phyloP scores from a whole-genome alignment of 768 basidiomycete genomes.

The Termitomyces sp. region DNA sequence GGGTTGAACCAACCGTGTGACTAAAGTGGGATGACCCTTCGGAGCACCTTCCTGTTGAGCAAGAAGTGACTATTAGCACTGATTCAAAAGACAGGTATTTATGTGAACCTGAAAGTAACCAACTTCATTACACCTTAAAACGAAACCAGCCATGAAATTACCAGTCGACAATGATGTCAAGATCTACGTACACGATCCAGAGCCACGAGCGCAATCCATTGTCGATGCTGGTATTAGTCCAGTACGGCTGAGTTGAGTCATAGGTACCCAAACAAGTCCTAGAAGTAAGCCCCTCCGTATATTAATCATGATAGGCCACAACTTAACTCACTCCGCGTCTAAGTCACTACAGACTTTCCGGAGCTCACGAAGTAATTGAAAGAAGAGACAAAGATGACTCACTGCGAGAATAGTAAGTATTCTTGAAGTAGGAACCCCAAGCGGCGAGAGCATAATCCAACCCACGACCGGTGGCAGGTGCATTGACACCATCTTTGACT shows the following conservation, averaged over 20 bases:
- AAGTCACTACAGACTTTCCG: conserved; percentile 44
- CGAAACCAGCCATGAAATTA: not conserved
- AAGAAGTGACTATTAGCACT: not conserved
- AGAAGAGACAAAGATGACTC: conserved; percentile 17
- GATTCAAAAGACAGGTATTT: not conserved
- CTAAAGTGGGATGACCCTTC: conserved; percentile 32
- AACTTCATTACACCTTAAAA: conserved; percentile 58
- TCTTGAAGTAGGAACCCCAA: conserved; percentile 56
- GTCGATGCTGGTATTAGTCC: conserved; percentile 50
- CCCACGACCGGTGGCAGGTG: conserved; percentile 53
- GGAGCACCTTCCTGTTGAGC: conserved; percentile 36
- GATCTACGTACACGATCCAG: conserved; percentile 56
- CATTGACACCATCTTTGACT: conserved; percentile 48
- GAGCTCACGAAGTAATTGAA: not conserved
- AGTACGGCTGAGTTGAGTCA: conserved; percentile 33
- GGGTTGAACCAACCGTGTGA: conserved; percentile 49
- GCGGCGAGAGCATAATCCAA: conserved; percentile 52
- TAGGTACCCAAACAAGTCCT: conserved; percentile 40
- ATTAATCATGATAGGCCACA: not conserved
- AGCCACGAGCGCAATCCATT: conserved; percentile 58
- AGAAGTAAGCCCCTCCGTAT: not conserved
- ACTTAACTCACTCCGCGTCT: conserved; percentile 39
- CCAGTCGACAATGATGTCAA: not conserved
- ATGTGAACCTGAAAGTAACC: conserved; percentile 45
- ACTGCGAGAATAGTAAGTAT: conserved; percentile 41